Conservation (phyloP, 352 stramenopile genomes). For the Aphanomyces astaci region DNA sequence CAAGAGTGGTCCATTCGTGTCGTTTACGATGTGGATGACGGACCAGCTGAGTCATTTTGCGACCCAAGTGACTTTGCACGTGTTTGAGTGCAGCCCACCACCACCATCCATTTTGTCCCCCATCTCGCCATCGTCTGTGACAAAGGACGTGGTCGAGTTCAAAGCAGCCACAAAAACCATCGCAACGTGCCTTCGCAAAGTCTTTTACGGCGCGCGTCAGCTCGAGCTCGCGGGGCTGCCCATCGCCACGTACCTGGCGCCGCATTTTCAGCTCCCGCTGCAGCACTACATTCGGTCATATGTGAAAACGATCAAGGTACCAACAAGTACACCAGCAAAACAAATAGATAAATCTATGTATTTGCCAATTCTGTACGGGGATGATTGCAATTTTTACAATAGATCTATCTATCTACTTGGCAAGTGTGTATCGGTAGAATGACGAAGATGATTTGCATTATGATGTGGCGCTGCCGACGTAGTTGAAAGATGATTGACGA, state of each 20-base stretch:
- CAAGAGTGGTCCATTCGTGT: slow-evolving; percentile 64
- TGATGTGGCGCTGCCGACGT: too few relatives aligned
- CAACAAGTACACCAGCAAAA: too few relatives aligned
- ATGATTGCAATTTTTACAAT: too few relatives aligned
- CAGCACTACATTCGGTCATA: slow-evolving; percentile 56
- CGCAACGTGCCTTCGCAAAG: slow-evolving; percentile 59
- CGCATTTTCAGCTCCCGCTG: slow-evolving; percentile 50
- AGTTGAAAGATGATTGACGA: too few relatives aligned
- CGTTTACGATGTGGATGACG: slow-evolving; percentile 75
- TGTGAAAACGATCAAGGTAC: slow-evolving; percentile 54
- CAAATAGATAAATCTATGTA: too few relatives aligned
- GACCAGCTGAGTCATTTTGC: slow-evolving; percentile 69
- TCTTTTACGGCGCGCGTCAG: slow-evolving; percentile 74
- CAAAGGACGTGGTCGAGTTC: slow-evolving; percentile 57
- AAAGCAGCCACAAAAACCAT: slow-evolving; percentile 72
- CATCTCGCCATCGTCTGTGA: too few relatives aligned
- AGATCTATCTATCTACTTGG: too few relatives aligned
- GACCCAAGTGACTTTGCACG: slow-evolving; percentile 59
- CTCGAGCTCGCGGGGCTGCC: slow-evolving; percentile 67
- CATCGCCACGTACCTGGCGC: slow-evolving; percentile 62
- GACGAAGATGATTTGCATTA: too few relatives aligned
- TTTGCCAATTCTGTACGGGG: too few relatives aligned
- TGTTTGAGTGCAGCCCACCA: slow-evolving; percentile 35
- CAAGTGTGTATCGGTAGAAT: too few relatives aligned
- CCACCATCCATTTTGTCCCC: too few relatives aligned